Evolutionary conservation across 2,329 filamentous ascomycete species (phyloP), one percentile per base, ranked within the genome.

Genomic region (Magnaporthiopsis poae): DNA sequence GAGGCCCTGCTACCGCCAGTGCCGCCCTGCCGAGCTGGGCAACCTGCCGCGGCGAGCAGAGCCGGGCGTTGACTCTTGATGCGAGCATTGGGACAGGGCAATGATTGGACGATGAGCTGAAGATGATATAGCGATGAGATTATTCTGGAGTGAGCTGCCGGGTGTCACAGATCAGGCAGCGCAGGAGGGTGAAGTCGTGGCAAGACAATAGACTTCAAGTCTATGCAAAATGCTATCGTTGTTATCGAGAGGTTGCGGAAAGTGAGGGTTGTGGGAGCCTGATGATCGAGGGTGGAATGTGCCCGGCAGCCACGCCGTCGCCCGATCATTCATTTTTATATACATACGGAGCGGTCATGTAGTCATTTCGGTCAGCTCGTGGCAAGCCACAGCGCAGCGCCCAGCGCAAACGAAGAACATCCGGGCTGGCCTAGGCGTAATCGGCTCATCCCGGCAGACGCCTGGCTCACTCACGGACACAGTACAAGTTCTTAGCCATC

Each of bases 11-110:
- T 59, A 74, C 62, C 33, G 68, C n/a, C n/a, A n/a, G n/a, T n/a
- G n/a, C n/a, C n/a, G n/a, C 69, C 67, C 69, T 71, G 33, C 73
- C 74, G 21, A 77, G 70, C 68, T 71, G 70, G 60, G 68, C 66
- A 25, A 71, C 73, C 68, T 75, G 73, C 67, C 73, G 73, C 27
- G 73, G 68, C 21, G 74, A 72, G 71, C 72, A 77, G 59, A 76
- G 69, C 62, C 69, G 75, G 46, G 70, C 61, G 39, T 74, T 72
- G 62, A 72, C 70, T 70, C 70, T 73, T 25, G 71, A 67, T 68
- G 73, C 75, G 52, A 77, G 68, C 75, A 77, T 77, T 64, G 64
- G 27, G 62, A 2, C 1, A 5, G 15, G 12, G 60, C 18, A 15
- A 12, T 60, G 60, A 31, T 31, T 5, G 1, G 46, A 11, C 59